Conservation (phyloP, 768 basidiomycete species). For the Xerocomellus amylosporus region DNA sequence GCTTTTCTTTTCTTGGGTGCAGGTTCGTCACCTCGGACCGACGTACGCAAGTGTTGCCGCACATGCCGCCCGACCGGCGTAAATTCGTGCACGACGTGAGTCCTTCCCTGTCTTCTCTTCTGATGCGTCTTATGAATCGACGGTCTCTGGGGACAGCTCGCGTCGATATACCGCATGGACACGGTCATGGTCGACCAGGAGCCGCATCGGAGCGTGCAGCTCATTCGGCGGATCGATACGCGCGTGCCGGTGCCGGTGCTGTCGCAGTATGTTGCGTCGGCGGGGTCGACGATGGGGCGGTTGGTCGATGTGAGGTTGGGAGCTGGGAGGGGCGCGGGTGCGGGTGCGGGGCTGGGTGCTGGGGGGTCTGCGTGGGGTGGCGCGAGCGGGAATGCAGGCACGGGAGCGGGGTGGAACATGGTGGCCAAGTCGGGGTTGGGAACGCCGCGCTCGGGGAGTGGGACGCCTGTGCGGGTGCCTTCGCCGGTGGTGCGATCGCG, state of each 20-base stretch:
- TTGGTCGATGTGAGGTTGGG: slow-evolving; percentile 51
- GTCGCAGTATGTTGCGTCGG: slow-evolving; percentile 43
- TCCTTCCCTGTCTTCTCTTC: too few relatives aligned
- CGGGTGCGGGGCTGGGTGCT: background rate
- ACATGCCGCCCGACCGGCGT: slow-evolving; percentile 75
- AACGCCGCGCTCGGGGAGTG: background rate
- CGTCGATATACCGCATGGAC: slow-evolving; percentile 77
- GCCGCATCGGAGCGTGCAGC: slow-evolving; percentile 81
- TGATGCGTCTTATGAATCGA: too few relatives aligned
- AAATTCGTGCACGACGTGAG: slow-evolving; percentile 80
- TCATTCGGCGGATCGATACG: slow-evolving; percentile 79
- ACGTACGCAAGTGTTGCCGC: slow-evolving; percentile 69
- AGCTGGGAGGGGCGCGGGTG: slow-evolving; percentile 7
- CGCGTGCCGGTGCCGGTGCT: slow-evolving; percentile 72
- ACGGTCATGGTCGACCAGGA: slow-evolving; percentile 89
- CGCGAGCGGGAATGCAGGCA: background rate
- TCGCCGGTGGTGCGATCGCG: slow-evolving; percentile 10
- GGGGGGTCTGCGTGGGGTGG: background rate
- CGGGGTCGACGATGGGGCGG: slow-evolving; percentile 49
- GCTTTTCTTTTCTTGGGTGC: background rate
- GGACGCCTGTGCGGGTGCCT: slow-evolving; percentile 16
- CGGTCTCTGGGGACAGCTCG: slow-evolving; percentile 52
- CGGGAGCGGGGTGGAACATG: slow-evolving; percentile 18
- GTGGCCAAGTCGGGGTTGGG: slow-evolving; percentile 14
- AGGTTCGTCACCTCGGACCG: slow-evolving; percentile 73